Conservation (phyloP, 768 basidiomycete species). For the Arthromyces matolae region DNA sequence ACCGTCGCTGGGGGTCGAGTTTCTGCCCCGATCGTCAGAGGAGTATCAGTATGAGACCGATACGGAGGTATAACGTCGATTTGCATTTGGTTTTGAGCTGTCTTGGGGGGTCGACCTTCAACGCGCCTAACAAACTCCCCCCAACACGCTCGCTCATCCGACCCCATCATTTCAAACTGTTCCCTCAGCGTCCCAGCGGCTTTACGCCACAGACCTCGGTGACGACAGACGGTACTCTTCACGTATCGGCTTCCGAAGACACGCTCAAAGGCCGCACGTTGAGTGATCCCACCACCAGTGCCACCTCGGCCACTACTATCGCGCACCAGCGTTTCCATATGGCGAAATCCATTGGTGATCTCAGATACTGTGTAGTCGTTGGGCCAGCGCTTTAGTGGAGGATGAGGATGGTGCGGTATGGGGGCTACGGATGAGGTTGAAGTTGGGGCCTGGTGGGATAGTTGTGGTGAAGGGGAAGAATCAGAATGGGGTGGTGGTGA, state of each 20-base stretch:
- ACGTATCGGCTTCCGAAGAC: constrained; percentile 71
- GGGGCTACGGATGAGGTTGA: constrained; percentile 19
- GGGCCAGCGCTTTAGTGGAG: constrained; percentile 71
- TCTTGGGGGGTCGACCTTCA: constrained; percentile 45
- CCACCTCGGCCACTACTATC: constrained; percentile 32
- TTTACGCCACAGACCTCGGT: constrained; percentile 64
- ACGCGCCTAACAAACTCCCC: constrained; percentile 63
- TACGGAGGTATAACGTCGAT: background rate
- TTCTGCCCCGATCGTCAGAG: constrained; percentile 9
- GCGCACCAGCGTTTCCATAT: constrained; percentile 41
- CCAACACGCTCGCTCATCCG: constrained; percentile 60
- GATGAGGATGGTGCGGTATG: constrained; percentile 54
- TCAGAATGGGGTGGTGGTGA: constrained; percentile 8
- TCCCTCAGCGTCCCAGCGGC: constrained; percentile 45
- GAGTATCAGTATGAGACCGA: background rate
- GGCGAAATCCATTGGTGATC: constrained; percentile 55
- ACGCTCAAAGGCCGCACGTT: constrained; percentile 64
- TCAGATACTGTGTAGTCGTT: constrained; percentile 73
- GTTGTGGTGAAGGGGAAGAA: constrained; percentile 6
- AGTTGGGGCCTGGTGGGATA: constrained; percentile 7
- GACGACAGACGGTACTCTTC: constrained; percentile 70
- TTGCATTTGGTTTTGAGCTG: constrained; percentile 2
- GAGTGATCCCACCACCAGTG: constrained; percentile 43
- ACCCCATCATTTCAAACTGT: constrained; percentile 52
- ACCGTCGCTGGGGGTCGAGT: constrained; percentile 10